Evolutionary conservation across 2,329 filamentous ascomycete species (phyloP).

Genomic region (Apiospora saccharicola): DNA sequence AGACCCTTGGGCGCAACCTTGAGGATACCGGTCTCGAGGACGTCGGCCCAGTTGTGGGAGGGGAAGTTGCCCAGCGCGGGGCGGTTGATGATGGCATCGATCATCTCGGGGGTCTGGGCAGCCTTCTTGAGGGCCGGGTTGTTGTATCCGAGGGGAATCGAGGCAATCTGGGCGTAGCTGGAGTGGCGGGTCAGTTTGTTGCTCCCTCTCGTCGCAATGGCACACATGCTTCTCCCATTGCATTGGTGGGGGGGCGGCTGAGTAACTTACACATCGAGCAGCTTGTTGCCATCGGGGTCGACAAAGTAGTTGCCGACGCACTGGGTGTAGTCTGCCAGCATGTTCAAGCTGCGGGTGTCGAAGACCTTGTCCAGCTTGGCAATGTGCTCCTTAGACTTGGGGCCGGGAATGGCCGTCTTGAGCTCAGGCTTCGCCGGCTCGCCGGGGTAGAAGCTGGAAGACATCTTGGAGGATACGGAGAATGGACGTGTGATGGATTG

Average conservation of each 20-base stretch:
- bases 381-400: conserved; percentile 73
- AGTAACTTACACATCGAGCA: conserved; percentile 72
- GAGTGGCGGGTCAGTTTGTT: neutral
- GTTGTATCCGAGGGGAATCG: conserved; percentile 92
- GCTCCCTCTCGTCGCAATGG: neutral
- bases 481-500: conserved; percentile 31
- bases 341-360: conserved; percentile 85
- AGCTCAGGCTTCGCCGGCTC: conserved; percentile 62
- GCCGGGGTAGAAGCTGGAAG: conserved; percentile 41
- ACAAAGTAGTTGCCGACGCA: conserved; percentile 83
- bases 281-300: conserved; percentile 74
- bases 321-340: conserved; percentile 78
- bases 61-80: conserved; percentile 93
- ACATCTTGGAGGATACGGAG: conserved; percentile 37
- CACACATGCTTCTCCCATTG: neutral
- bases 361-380: conserved; percentile 80
- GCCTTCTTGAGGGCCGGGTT: conserved; percentile 77
- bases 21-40: conserved; percentile 82
- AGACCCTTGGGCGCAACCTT: conserved; percentile 83
- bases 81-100: conserved; percentile 82
- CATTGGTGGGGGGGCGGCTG: conserved; percentile 1
- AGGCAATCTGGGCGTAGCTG: conserved; percentile 90
- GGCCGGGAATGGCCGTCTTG: conserved; percentile 75
- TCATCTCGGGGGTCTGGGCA: conserved; percentile 80
- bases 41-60: conserved; percentile 80